These are phyloP conservation scores for Candida qinlingensis DNA, from an alignment of 805 yeast genomes.

Conservation along the genomic window DNA sequence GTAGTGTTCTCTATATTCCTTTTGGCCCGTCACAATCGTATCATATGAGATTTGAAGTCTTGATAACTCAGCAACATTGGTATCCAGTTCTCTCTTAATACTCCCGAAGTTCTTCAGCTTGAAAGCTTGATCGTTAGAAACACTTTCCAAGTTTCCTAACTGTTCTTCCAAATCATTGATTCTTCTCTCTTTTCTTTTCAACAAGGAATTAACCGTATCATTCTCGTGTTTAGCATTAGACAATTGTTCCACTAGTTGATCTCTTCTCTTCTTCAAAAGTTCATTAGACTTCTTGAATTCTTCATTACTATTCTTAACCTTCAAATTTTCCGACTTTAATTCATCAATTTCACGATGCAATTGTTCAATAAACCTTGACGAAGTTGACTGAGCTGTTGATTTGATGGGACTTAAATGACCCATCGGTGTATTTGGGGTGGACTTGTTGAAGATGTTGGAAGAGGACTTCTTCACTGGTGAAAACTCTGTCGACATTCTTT, in stretches of 20 bases:
- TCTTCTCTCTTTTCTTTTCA: constrained; percentile 66
- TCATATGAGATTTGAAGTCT: constrained; percentile 55
- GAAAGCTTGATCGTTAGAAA: constrained; percentile 43
- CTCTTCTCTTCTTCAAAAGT: constrained; percentile 42
- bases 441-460: neutral
- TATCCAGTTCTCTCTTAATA: constrained; percentile 43
- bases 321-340: constrained; percentile 36
- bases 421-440: neutral
- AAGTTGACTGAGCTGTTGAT: constrained; percentile 1
- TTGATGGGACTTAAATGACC: constrained; percentile 1
- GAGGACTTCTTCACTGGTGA: neutral
- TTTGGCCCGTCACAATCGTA: constrained; percentile 45
- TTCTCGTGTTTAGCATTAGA: constrained; percentile 73
- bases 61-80: constrained; percentile 47
- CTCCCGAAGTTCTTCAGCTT: constrained; percentile 45
- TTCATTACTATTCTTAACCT: constrained; percentile 41
- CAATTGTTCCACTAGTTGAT: constrained; percentile 53
- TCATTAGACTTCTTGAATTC: constrained; percentile 50
- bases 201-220: constrained; percentile 62
- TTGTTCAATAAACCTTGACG: constrained; percentile 36
- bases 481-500: neutral
- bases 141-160: constrained; percentile 40
- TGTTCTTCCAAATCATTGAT: constrained; percentile 61
- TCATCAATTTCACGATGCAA: constrained; percentile 47
- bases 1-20: constrained; percentile 46